Evolutionary conservation across 169 alveolate genomes (phyloP).

Genomic region (Theileria equi): DNA sequence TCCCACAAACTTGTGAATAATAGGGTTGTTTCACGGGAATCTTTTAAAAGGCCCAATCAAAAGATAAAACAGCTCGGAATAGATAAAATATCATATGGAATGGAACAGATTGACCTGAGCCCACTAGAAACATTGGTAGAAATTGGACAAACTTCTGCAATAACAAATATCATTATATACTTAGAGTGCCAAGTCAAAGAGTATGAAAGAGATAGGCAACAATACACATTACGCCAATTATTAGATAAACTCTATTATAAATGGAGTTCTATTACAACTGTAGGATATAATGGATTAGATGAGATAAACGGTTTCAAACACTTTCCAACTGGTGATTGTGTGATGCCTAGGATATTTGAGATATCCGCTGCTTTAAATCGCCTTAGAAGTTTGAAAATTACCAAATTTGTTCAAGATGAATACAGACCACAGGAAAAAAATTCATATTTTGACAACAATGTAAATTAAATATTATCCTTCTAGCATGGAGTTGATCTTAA

Average conservation of each 20-base stretch:
- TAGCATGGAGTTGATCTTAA: constrained; percentile 42
- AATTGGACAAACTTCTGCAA: constrained; percentile 49
- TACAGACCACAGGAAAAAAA: constrained; percentile 17
- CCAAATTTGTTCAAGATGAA: constrained; percentile 8
- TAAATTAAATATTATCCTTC: constrained; percentile 14
- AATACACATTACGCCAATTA: constrained; percentile 46
- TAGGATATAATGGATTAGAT: constrained; percentile 55
- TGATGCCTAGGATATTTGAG: constrained; percentile 65
- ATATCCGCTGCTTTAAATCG: constrained; percentile 63
- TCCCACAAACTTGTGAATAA: neutral
- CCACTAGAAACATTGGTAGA: constrained; percentile 54
- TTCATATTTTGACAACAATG: neutral
- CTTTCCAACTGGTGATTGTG: constrained; percentile 61
- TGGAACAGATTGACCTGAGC: constrained; percentile 51
- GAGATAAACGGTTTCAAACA: constrained; percentile 54
- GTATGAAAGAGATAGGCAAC: constrained; percentile 1
- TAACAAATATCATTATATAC: constrained; percentile 54
- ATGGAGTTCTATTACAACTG: constrained; percentile 21
- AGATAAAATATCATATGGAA: constrained; percentile 32
- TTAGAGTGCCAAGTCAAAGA: constrained; percentile 33
- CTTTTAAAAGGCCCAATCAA: constrained; percentile 28
- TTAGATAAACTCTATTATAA: constrained; percentile 38
- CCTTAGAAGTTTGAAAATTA: constrained; percentile 17
- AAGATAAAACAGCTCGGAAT: constrained; percentile 56
- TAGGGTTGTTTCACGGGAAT: neutral